Base-by-base conservation (phyloP, 2,329 filamentous ascomycete genomes). In the Sarocladium oryzae region DNA sequence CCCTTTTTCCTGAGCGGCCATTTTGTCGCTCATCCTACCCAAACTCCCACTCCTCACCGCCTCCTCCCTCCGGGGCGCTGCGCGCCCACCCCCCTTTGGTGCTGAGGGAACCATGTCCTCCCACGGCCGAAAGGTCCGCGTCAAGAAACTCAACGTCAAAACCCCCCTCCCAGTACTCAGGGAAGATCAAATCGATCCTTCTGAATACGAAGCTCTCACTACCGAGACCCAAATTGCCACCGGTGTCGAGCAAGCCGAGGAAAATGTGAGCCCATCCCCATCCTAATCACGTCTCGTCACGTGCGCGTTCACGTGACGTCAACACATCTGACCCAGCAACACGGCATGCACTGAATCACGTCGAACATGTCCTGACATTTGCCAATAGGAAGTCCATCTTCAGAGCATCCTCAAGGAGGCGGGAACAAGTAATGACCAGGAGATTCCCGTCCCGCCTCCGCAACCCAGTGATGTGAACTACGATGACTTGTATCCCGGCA, bases 171-270 rank as follows among this genome's bases (percentile, higher is more conserved):
- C 85, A 54, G 85, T 99, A 62, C 81, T 96, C 64, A 83, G 87
- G 68, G 92, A 97, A 73, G 80, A 89, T 69, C 88, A 97, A 66
- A 86, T 97, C 71, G 90, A 96, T 66, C 78, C 86, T 65, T 81
- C 78, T 63, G 82, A 90, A 70, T 95, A 96, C 69, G 89, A 95
- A 72, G 82, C 88, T 62, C 84, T 92, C 66, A 87, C 86, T 60
- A 86, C 86, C 67, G 79, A 88, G 81, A 75, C 83, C 78, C 73
- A 89, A 85, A 89, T 96, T 66, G 90, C 93, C 66, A 96, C 91
- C 59, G 93, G 93, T 71, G 93, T 99, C 62, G 93, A 99, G 72
- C 91, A 95, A 68, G 88, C 85, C 58, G 93, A 99, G 73, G 91
- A 97, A 82, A 92, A 92, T 75, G 93, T 96, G 72, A 83, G 90